Evolutionary conservation across 2,329 filamentous ascomycete species (phyloP), one percentile per base, ranked within the genome.

Genomic region (Nemania sp.): DNA sequence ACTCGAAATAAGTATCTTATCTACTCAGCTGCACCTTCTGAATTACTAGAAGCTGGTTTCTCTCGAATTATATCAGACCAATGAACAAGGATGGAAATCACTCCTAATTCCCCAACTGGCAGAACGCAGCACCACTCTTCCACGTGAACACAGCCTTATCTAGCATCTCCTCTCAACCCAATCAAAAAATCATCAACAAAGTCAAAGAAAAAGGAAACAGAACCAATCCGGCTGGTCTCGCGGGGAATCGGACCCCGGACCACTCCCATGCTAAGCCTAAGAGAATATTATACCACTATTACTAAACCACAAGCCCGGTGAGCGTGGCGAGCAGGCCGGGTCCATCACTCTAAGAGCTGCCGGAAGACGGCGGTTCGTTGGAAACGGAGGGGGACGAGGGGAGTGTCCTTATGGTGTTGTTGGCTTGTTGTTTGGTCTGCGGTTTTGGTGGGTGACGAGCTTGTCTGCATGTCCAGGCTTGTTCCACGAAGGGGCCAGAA

Each of bases 221-320:
- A n/a, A 31, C 11, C 23, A 23, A 3, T 30, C n/a, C 12, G 6
- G 24, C 28, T 61, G 59, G 56, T 59, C 56, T 59, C 56, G 59
- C 56, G 59, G 56, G 56, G 56, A 59, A 61, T 59, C 45, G 56
- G 59, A 61, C 59, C 59, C 56, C 59, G 59, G 56, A 61, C 59
- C 56, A 49, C 56, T 59, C 47, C 56, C 58, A 61, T 60, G 57
- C n/a, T n/a, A n/a, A n/a, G n/a, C n/a, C 57, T 60, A 60, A 60
- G 57, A 54, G 54, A 60, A 49, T 53, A 60, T 57, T 54, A 61
- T 61, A 61, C 58, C 58, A n/a, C n/a, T n/a, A n/a, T n/a, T n/a
- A 61, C 58, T 61, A 61, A 52, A 61, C 58, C 58, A 59, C 56
- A 61, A 61, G 56, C 58, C 58, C 57, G 6, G 28, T 20, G 9